Base-by-base conservation (phyloP, 176 grass and related monocot genomes). In the Aegilops umbellulata region DNA sequence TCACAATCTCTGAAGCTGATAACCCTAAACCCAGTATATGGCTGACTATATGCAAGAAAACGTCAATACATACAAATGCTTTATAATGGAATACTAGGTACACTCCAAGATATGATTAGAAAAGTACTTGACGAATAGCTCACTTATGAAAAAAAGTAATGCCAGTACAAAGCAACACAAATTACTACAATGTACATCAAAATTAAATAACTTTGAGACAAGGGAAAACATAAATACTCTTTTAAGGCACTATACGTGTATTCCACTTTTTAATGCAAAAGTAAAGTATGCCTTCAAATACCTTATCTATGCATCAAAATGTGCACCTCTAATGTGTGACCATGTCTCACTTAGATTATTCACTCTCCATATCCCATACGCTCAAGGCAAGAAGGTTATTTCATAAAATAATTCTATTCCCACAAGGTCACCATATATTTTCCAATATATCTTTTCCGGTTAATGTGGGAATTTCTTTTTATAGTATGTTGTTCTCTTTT, bases 41-140 rank as follows among this genome's bases (percentile, higher is more conserved):
- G 22, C 11, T 44, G 61, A 41, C 42, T 38, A 76, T 11, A 3
- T 75, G 72, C 23, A 41, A 77, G 24, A 82, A 88, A 76, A 69
- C 12, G 77, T 22, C 16, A 76, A 16, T 76, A 76, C 73, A 24
- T 8, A 80, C 20, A 65, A 20, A 20, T 23, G 42, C 38, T 42
- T 65, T 78, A 32, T 65, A 78, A 13, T 60, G 19, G 25, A 83
- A 82, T 58, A 30, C 16, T 83, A 79, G 24, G 17, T 19, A 90
- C 13, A 39, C 7, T 86, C 8, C 26, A 86, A 62, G 19, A 81
- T 42, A 80, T 6, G 2, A 38, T 4, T 10, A 8, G 44, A 55
- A 69, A 25, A 13, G 5, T 31, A 82, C 22, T 60, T 49, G 77
- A 61, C 16, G 1, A 27, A 74, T 10, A 82, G 29, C 29, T 72